Conservation (phyloP, 192 early-diverging fungal genomes). For the Geosiphon pyriformis region DNA sequence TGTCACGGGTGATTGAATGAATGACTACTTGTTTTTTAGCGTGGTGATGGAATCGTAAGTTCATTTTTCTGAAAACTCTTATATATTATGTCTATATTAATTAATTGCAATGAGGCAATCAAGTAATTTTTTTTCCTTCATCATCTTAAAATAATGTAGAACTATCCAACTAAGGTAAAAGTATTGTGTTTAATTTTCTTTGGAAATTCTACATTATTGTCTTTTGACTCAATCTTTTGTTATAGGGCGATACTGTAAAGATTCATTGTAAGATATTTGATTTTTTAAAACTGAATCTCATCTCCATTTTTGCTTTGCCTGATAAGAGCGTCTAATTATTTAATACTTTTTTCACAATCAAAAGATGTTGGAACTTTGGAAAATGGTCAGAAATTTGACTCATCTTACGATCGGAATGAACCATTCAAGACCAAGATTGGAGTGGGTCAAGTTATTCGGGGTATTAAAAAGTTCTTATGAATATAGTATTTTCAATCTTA, state of each 20-base stretch:
- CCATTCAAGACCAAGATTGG: slow-evolving; percentile 90
- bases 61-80: background rate
- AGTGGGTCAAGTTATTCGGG: slow-evolving; percentile 87
- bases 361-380: slow-evolving; percentile 37
- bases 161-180: slow-evolving; percentile 1
- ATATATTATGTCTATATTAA: background rate
- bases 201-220: background rate
- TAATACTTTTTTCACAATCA: background rate
- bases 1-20: background rate
- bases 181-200: background rate
- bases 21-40: background rate
- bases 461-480: no score
- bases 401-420: slow-evolving; percentile 72
- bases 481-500: no score
- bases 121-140: background rate
- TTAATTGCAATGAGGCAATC: background rate
- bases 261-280: background rate
- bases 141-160: background rate
- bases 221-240: background rate
- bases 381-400: slow-evolving; percentile 83
- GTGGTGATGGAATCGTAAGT: background rate
- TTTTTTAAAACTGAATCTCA: background rate
- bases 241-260: slow-evolving; percentile 6
- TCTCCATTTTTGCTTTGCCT: background rate
- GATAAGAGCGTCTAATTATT: background rate